These are phyloP conservation scores for Xylaria sp. DNA, from an alignment of 2,329 filamentous ascomycete species.

Conservation along the genomic window DNA sequence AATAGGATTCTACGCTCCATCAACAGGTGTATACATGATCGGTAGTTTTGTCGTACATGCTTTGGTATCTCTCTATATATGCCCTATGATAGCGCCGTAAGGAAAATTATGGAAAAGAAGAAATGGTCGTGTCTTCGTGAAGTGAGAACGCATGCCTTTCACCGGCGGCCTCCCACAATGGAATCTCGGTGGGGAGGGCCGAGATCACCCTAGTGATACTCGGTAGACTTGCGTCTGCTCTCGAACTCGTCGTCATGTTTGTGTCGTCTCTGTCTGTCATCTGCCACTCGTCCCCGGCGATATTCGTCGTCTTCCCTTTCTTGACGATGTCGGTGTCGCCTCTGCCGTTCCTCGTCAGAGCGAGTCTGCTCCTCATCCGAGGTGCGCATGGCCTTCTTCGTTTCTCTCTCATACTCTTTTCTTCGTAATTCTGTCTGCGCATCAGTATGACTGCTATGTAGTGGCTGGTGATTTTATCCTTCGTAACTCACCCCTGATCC, in stretches of 20 bases:
- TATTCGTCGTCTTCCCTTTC: constrained; percentile 32
- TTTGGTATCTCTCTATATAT: constrained; percentile 24
- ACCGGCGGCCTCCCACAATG: constrained; percentile 10
- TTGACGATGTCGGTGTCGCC: constrained; percentile 28
- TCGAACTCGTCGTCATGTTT: constrained; percentile 25
- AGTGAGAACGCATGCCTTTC: background rate
- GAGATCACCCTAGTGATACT: constrained; percentile 23
- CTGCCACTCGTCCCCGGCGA: constrained; percentile 20
- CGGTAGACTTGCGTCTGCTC: constrained; percentile 25
- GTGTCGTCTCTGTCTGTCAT: constrained; percentile 28
- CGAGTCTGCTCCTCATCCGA: constrained; percentile 28
- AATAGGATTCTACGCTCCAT: constrained; percentile 3
- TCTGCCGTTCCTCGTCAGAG: constrained; percentile 31
- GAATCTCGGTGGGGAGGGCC: constrained; percentile 26
- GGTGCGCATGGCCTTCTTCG: constrained; percentile 18
- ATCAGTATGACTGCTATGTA: background rate
- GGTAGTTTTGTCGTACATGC: constrained; percentile 18
- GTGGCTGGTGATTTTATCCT: background rate
- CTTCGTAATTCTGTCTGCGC: constrained; percentile 36
- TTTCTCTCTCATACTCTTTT: constrained; percentile 37
- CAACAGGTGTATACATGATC: constrained; percentile 15
- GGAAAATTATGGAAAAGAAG: constrained; percentile 4
- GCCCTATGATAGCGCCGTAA: constrained; percentile 4
- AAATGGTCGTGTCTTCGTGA: constrained; percentile 9
- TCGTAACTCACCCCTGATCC: constrained; percentile 63